Conservation (phyloP, 768 basidiomycete species). For the Tulasnella sp. region DNA sequence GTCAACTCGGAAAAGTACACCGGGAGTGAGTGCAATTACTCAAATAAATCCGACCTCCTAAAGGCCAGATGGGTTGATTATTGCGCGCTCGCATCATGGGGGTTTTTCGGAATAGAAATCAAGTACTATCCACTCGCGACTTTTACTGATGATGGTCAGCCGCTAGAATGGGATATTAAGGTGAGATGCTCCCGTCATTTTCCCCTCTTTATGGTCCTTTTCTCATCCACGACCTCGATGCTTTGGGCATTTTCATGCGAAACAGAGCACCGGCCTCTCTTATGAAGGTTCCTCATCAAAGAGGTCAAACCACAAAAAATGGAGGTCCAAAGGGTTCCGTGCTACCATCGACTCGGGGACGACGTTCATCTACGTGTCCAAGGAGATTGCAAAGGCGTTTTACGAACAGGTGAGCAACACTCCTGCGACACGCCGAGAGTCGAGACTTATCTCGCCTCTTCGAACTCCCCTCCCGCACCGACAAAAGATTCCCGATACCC, state of each 20-base stretch:
- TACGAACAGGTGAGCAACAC: neutral
- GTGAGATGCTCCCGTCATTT: neutral
- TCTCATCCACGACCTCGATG: neutral
- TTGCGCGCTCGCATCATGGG: neutral
- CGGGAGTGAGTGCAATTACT: neutral
- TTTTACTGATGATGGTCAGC: neutral
- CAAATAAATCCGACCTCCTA: too few relatives aligned
- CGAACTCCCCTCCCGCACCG: neutral
- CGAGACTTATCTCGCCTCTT: too few relatives aligned
- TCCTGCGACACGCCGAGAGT: neutral
- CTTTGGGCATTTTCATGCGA: neutral
- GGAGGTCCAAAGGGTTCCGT: neutral
- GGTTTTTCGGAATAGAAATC: neutral
- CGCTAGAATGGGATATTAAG: neutral
- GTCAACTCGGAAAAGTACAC: conserved; percentile 5
- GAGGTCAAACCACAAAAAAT: neutral
- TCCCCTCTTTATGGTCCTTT: neutral
- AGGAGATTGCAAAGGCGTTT: neutral
- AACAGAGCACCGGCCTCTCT: neutral
- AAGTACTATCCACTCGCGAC: neutral
- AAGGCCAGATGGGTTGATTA: too few relatives aligned
- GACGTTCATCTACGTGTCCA: conserved; percentile 16
- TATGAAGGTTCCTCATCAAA: neutral
- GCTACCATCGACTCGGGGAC: conserved; percentile 17
- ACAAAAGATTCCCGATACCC: conserved; percentile 26